A percentile compares a stretch with the other conserved stretches of the same genome.
phyloP scores from a whole-genome alignment of 2,329 filamentous ascomycete species.

The Calonectria pteridis region DNA sequence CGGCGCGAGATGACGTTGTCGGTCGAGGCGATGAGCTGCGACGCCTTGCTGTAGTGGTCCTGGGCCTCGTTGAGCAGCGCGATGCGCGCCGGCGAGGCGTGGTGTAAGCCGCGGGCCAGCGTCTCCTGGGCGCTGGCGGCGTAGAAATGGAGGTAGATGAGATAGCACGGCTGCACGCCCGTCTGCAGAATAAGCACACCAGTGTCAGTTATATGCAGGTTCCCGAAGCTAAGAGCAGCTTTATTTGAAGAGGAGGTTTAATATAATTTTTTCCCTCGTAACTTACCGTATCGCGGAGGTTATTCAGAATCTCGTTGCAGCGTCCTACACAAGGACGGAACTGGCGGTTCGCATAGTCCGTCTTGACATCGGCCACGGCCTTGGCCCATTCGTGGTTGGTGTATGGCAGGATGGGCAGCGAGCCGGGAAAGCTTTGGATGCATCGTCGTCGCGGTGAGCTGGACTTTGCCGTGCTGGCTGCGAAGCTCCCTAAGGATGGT shows the following conservation, averaged over 20 bases:
- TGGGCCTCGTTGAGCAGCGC: conserved; percentile 65
- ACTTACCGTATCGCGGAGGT: conserved; percentile 59
- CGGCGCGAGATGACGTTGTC: conserved; percentile 57
- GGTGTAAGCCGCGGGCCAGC: conserved; percentile 63
- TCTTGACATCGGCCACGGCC: conserved; percentile 66
- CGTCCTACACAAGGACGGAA: conserved; percentile 66
- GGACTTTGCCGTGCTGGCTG: not conserved
- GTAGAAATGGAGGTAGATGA: conserved; percentile 72
- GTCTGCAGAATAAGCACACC: conserved; percentile 39
- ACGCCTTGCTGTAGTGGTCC: conserved; percentile 64
- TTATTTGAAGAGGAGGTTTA: not conserved
- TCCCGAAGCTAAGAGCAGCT: not conserved
- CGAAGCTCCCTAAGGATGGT: not conserved
- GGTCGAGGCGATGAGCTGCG: conserved; percentile 60
- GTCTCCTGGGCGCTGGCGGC: conserved; percentile 71
- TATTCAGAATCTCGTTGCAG: conserved; percentile 66
- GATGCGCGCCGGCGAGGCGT: conserved; percentile 59
- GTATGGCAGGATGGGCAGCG: conserved; percentile 53
- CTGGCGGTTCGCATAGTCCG: conserved; percentile 62
- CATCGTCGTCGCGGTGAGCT: conserved; percentile 28
- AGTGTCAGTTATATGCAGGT: conserved; percentile 30
- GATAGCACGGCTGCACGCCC: conserved; percentile 63
- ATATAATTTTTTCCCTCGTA: not conserved
- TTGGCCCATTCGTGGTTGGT: conserved; percentile 64
- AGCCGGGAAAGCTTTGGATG: conserved; percentile 33